Percentiles rank a stretch among this genome's conserved stretches.
Evolutionary conservation across 352 stramenopile genomes (phyloP).

Genomic region (Phytophthora melonis): DNA sequence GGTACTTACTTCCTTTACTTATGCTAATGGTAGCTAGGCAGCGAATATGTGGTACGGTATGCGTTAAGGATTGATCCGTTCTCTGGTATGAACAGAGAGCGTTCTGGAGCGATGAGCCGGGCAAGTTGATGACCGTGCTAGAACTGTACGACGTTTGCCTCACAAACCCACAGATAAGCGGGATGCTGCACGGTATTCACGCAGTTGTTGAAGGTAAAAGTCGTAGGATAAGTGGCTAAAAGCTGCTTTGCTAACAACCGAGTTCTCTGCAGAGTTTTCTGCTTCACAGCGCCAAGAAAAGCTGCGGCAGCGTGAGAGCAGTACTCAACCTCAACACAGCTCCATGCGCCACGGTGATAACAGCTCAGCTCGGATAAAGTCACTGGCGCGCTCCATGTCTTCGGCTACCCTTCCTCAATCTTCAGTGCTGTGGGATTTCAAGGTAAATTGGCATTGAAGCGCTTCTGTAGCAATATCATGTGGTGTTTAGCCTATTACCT

Average conservation of each 20-base stretch:
- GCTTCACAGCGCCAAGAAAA: constrained; percentile 25
- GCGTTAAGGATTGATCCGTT: background rate
- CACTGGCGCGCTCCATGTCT: constrained; percentile 35
- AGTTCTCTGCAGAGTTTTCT: constrained; percentile 16
- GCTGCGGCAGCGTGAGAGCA: constrained; percentile 22
- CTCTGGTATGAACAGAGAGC: constrained; percentile 40
- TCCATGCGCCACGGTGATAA: constrained; percentile 5
- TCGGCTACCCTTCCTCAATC: constrained; percentile 27
- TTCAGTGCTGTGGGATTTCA: constrained; percentile 39
- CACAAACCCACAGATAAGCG: constrained; percentile 61
- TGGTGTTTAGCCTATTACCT: background rate
- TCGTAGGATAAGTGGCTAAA: background rate
- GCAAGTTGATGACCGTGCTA: constrained; percentile 43
- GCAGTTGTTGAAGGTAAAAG: constrained; percentile 51
- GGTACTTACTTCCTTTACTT: constrained; percentile 8
- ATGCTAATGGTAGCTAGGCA: background rate
- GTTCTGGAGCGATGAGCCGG: constrained; percentile 51
- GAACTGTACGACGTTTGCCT: constrained; percentile 73
- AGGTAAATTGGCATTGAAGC: constrained; percentile 8
- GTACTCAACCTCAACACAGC: constrained; percentile 16
- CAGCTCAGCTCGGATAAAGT: constrained; percentile 19
- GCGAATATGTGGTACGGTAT: background rate
- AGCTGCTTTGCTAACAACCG: background rate
- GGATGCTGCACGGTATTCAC: constrained; percentile 66
- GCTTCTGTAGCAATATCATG: background rate